phyloP scores from a whole-genome alignment of 805 yeast genomes.

The Peterozyma xylosa region DNA sequence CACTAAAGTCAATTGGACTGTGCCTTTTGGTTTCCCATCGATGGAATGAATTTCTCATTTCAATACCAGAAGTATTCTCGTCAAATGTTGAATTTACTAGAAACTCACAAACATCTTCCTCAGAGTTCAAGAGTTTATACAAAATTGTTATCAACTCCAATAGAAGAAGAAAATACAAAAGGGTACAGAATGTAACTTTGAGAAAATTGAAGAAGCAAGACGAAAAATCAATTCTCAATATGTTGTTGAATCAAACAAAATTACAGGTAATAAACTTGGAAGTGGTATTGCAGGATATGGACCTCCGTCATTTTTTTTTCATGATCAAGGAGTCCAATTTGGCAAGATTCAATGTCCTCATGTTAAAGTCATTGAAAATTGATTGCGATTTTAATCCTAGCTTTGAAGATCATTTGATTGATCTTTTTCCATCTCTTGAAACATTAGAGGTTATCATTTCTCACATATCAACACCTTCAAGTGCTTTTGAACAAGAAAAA shows the following conservation, averaged over 20 bases:
- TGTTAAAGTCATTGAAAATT: neutral
- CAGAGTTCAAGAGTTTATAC: conserved; percentile 2
- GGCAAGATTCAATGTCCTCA: neutral
- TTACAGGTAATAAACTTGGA: conserved; percentile 2
- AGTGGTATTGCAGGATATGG: neutral
- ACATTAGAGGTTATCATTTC: neutral
- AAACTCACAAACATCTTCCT: neutral
- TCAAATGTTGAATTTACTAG: neutral
- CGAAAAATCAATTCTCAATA: conserved; percentile 3
- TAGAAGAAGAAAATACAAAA: neutral
- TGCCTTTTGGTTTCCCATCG: neutral
- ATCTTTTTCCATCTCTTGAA: neutral
- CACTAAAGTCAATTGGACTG: neutral
- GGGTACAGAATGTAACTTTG: neutral
- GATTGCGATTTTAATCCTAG: neutral
- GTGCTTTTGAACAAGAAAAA: neutral
- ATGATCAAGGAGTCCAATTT: conserved; percentile 4
- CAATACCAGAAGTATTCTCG: conserved; percentile 3
- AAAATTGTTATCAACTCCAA: neutral
- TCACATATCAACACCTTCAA: neutral
- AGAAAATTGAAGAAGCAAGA: conserved; percentile 1
- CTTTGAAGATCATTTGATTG: conserved; percentile 1
- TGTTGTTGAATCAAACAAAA: conserved; percentile 1
- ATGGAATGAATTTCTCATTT: neutral
- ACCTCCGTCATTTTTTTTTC: neutral